Evolutionary conservation across 2,329 filamentous ascomycete genomes (phyloP), one percentile per base, ranked within the genome.

Genomic region (Westerdykella ornata): DNA sequence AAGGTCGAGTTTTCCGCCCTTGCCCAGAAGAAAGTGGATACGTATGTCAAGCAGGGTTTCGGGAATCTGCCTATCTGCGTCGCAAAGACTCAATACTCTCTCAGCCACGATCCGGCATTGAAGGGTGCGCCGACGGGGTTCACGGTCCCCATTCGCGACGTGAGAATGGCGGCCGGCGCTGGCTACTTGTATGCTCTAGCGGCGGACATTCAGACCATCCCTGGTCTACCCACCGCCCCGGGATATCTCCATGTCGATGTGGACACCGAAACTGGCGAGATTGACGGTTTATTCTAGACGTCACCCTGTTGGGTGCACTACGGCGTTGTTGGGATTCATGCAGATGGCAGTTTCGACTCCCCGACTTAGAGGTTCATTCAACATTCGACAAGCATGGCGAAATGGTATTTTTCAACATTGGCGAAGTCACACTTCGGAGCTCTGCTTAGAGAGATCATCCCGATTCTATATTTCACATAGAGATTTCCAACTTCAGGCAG

Each of bases 131-230:
- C 92, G 17, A 86, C 83, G 3, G 92, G 90, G 44, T 98, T 97
- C 68, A 94, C 87, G 0, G 81, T 98, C 5, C 92, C 92, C 2
- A 95, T 98, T 55, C 76, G 90, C 45, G 92, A 98, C 62, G 90
- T 98, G 30, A 77, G 89, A 48, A 81, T 98, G 76, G 92, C 92
- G 19, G 89, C 89, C 45, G 92, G 92, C 60, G 92, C 88, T 48
- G 92, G 92, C 48, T 52, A 60, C 47, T 52, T 84, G 40, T 96
- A 95, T 57, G 92, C 92, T 5, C 77, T 97, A 47, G 92, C 92
- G 40, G 92, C 92, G 12, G 92, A 98, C 62, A 97, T 98, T 52
- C 92, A 97, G 74, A 98, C 92, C 1, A 98, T 98, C 50, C 92
- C 92, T 12, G 92, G 92, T 47, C 73, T 98, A 50, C 90, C 90